A percentile compares a stretch with the other conserved stretches of the same genome.
phyloP scores from a whole-genome alignment of 805 yeast species.

The Candida tammaniensis region DNA sequence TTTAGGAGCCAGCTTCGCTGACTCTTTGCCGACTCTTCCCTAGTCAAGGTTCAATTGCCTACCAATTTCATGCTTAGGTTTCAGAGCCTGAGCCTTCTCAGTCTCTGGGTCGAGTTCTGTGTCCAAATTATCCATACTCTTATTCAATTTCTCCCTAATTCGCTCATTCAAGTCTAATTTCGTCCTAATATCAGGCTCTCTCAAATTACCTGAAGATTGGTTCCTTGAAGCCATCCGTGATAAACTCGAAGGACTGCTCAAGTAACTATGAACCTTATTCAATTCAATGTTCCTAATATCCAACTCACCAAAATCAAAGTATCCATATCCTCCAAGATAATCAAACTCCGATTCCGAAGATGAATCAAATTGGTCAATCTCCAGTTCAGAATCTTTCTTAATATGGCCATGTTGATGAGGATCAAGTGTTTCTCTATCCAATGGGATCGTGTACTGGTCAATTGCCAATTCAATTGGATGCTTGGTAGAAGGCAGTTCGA shows the following conservation, averaged over 20 bases:
- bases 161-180: slow-evolving; percentile 34
- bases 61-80: slow-evolving; percentile 17
- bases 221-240: slow-evolving; percentile 24
- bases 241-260: slow-evolving; percentile 24
- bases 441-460: slow-evolving; percentile 17
- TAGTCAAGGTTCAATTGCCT: slow-evolving; percentile 12
- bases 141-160: slow-evolving; percentile 33
- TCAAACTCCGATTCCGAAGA: slow-evolving; percentile 14
- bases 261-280: slow-evolving; percentile 27
- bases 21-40: background rate
- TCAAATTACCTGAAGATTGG: slow-evolving; percentile 30
- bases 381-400: background rate
- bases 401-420: background rate
- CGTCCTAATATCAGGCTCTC: slow-evolving; percentile 22
- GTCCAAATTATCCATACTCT: slow-evolving; percentile 15
- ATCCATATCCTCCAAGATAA: slow-evolving; percentile 80
- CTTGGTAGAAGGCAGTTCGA: slow-evolving; percentile 19
- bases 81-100: slow-evolving; percentile 1
- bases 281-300: slow-evolving; percentile 49
- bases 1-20: too few relatives aligned
- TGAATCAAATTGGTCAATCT: too few relatives aligned
- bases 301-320: slow-evolving; percentile 71
- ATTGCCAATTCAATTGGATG: slow-evolving; percentile 24
- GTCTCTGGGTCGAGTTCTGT: background rate
- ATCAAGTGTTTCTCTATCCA: slow-evolving; percentile 11